phyloP scores from a whole-genome alignment of 2,329 filamentous ascomycete species.

The Bimuria novae-zelandiae region DNA sequence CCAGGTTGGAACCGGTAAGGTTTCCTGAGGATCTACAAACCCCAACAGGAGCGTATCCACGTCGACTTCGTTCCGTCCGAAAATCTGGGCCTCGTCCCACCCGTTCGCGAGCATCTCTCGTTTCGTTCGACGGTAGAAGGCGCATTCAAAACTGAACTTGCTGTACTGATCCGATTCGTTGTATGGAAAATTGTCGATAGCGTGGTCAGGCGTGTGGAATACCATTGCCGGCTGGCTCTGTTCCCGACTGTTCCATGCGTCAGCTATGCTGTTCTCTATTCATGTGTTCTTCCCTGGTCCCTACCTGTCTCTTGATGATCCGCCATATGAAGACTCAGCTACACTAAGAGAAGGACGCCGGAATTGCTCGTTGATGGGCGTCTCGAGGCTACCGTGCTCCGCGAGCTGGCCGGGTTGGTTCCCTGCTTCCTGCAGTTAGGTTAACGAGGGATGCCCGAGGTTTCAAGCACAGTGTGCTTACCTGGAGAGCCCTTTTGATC shows the following conservation, averaged over 20 bases:
- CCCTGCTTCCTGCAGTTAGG: constrained; percentile 25
- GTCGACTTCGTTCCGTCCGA: constrained; percentile 40
- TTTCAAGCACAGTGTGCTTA: constrained; percentile 11
- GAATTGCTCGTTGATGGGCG: constrained; percentile 33
- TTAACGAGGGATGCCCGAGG: constrained; percentile 18
- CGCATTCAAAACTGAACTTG: constrained; percentile 43
- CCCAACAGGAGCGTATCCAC: constrained; percentile 42
- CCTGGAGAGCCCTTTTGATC: constrained; percentile 43
- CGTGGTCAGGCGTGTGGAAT: constrained; percentile 25
- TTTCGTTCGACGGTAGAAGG: constrained; percentile 39
- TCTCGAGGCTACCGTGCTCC: constrained; percentile 34
- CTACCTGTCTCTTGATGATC: constrained; percentile 41
- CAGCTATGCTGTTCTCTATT: too few species aligned
- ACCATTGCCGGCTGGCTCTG: constrained; percentile 37
- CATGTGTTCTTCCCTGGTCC: too few species aligned
- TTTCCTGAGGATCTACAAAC: constrained; percentile 39
- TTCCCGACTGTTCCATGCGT: constrained; percentile 33
- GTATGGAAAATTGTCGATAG: constrained; percentile 29
- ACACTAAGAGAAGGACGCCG: constrained; percentile 26
- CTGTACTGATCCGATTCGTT: constrained; percentile 22
- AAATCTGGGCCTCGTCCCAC: constrained; percentile 39
- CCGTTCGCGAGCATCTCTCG: constrained; percentile 38
- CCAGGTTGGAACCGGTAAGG: constrained; percentile 41
- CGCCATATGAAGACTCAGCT: constrained; percentile 35
- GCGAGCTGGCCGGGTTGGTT: constrained; percentile 24